Base-by-base conservation (phyloP, 2,329 filamentous ascomycete species). In the Fusarium lateritium region DNA sequence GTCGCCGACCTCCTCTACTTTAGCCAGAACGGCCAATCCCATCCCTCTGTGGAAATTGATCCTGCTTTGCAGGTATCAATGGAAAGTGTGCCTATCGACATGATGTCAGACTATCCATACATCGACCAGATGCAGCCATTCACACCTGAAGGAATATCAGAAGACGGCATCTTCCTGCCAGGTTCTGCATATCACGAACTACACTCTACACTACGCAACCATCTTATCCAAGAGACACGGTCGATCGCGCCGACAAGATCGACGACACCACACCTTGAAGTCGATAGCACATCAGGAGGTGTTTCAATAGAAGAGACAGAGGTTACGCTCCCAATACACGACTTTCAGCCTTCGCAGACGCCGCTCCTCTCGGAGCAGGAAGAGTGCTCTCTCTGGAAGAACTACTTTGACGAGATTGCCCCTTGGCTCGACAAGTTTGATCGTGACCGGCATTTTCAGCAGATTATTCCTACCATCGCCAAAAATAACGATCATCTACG, bases 381-480 rank as follows among this genome's bases (percentile, higher is more conserved):
- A 42, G 79, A 80, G 46, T 78, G 75, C 34, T 54, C 58, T 1
- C 65, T 82, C 2, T 82, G 80, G 81, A 79, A 77, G 52, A 82
- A 81, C 51, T 82, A 80, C 75, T 77, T 82, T 50, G 76, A 80
- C 24, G 80, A 82, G 33, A 76, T 82, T 40, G 79, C 81, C 3
- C 80, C 79, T 0, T 82, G 80, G 84, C 80, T 86, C 2, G 85
- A 87, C 59, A 87, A 85, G 76, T 86, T 87, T 52, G 85, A 87
- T 66, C 78, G 79, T 31, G 76, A 83, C 47, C 77, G 80, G 2
- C 80, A 84, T 28, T 87, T 86, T 64, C 81, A 82, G 21, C 80
- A 82, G 8, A 80, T 81, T 7, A 76, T 86, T 6, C 83, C 85
- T 0, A 79, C 80, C 19, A 80, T 86, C 71, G 81, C 83, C 2